Conservation (phyloP, 2,329 filamentous ascomycete genomes). For the Kalmusia sp. region DNA sequence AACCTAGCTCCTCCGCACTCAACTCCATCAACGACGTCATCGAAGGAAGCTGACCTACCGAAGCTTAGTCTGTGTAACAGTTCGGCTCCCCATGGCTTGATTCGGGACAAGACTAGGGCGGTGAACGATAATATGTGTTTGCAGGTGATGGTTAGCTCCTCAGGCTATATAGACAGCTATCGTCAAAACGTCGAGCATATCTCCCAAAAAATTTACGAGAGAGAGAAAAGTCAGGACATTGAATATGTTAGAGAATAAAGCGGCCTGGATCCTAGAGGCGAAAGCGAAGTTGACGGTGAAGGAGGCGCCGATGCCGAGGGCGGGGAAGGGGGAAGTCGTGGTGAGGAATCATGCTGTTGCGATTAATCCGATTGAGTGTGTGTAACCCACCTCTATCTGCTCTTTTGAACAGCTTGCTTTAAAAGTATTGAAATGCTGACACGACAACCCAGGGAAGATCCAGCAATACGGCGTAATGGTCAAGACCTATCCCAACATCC, state of each 20-base stretch:
- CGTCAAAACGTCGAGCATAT: neutral
- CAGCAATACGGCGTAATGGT: slow-evolving; percentile 45
- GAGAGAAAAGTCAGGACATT: too few species aligned
- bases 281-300: slow-evolving; percentile 37
- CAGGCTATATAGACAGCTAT: neutral
- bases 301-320: slow-evolving; percentile 34
- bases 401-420: neutral
- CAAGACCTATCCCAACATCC: slow-evolving; percentile 41
- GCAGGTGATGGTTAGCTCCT: too few species aligned
- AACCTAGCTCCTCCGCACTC: neutral
- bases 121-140: too few species aligned
- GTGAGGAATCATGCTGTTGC: slow-evolving; percentile 43
- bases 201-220: too few species aligned
- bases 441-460: slow-evolving; percentile 32
- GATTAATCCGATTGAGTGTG: slow-evolving; percentile 43
- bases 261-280: slow-evolving; percentile 38
- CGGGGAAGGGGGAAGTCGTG: slow-evolving; percentile 40
- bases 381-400: slow-evolving; percentile 13
- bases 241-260: slow-evolving; percentile 41
- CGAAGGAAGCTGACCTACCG: neutral
- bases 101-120: too few species aligned
- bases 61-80: too few species aligned
- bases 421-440: neutral
- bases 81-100: too few species aligned
- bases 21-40: neutral